A percentile compares a stretch with the other conserved stretches of the same genome.
These are phyloP conservation scores for Torulaspora franciscae DNA, from an alignment of 805 yeast species.

Conservation along the genomic window DNA sequence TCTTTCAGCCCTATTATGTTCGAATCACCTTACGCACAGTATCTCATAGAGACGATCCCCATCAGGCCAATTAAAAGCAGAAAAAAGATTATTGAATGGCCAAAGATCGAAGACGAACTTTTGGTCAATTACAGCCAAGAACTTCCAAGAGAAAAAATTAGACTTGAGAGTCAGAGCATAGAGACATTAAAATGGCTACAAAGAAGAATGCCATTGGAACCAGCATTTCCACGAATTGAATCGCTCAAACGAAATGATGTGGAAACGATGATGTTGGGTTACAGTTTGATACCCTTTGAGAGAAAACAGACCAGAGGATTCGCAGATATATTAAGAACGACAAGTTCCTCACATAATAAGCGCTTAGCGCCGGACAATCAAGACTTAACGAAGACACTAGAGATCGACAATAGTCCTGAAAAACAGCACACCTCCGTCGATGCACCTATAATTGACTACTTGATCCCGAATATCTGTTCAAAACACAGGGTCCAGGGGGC, in stretches of 20 bases:
- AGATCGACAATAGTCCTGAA: too few relatives aligned
- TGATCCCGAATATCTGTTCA: too few relatives aligned
- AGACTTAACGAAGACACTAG: not conserved
- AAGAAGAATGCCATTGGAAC: not conserved
- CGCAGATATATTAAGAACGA: not conserved
- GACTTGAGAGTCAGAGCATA: slow-evolving; percentile 2
- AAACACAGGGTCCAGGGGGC: too few relatives aligned
- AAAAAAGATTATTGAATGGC: slow-evolving; percentile 2
- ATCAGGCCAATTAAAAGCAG: not conserved
- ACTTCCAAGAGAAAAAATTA: slow-evolving; percentile 2
- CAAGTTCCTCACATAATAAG: not conserved
- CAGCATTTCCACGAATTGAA: not conserved
- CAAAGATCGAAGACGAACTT: not conserved
- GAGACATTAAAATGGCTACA: slow-evolving; percentile 2
- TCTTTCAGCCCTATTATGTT: not conserved
- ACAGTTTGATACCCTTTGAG: not conserved
- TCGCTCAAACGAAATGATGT: not conserved
- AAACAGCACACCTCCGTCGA: too few relatives aligned
- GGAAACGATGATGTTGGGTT: not conserved
- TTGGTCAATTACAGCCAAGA: not conserved
- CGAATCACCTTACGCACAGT: not conserved
- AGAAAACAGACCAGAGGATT: not conserved
- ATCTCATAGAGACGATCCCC: not conserved
- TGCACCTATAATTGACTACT: too few relatives aligned
- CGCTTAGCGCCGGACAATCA: not conserved